A percentile compares a stretch with the other conserved stretches of the same genome.
phyloP scores from a whole-genome alignment of 805 yeast species.

The Candida awuae region DNA sequence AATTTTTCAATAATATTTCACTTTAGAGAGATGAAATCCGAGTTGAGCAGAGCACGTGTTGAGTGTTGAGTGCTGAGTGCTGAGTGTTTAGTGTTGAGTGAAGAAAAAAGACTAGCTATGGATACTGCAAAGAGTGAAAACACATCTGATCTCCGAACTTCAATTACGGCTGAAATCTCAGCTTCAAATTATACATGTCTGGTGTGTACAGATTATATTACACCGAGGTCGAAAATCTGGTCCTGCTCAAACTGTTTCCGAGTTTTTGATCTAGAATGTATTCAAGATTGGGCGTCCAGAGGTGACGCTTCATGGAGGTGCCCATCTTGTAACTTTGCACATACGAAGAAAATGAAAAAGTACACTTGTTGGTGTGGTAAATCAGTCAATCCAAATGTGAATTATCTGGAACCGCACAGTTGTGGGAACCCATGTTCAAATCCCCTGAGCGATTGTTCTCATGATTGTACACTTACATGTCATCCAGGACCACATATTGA shows the following conservation, averaged over 20 bases:
- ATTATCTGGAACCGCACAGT: constrained; percentile 64
- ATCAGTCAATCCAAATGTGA: constrained; percentile 52
- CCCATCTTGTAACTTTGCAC: constrained; percentile 64
- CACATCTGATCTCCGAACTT: constrained; percentile 7
- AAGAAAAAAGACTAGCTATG: constrained; percentile 5
- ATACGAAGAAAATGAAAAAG: constrained; percentile 39
- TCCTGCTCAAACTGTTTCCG: constrained; percentile 70
- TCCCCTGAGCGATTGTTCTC: constrained; percentile 52
- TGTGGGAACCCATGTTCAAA: constrained; percentile 79
- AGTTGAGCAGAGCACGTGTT: no score
- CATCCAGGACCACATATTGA: constrained; percentile 86
- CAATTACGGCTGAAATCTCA: constrained; percentile 51
- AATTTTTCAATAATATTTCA: no score
- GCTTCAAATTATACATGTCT: constrained; percentile 74
- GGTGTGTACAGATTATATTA: constrained; percentile 81
- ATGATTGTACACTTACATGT: constrained; percentile 66
- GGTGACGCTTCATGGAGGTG: constrained; percentile 76
- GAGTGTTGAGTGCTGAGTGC: no score
- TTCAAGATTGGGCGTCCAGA: constrained; percentile 75
- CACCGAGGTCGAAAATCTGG: constrained; percentile 61
- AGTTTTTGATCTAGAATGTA: constrained; percentile 81
- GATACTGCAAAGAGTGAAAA: no score
- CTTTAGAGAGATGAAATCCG: no score
- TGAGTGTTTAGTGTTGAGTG: not conserved
- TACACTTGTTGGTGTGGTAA: constrained; percentile 90